Conservation (phyloP, 257 asterid genomes). For the Prunella vulgaris region DNA sequence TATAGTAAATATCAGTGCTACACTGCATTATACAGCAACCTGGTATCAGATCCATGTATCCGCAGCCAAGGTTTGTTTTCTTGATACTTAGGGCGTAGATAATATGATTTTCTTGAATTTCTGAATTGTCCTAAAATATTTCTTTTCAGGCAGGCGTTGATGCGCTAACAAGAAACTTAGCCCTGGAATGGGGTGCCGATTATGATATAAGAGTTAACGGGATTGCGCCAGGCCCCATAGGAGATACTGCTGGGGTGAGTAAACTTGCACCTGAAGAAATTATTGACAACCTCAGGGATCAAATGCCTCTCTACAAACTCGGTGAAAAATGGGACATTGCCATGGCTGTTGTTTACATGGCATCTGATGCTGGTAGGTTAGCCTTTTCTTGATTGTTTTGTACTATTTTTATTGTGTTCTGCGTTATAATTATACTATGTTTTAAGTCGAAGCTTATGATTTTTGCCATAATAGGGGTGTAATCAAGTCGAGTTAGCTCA, state of each 20-base stretch:
- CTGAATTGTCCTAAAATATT: not conserved
- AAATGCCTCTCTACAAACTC: conserved; percentile 54
- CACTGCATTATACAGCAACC: conserved; percentile 81
- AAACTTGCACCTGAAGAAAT: conserved; percentile 70
- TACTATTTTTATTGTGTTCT: not conserved
- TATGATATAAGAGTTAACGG: conserved; percentile 82
- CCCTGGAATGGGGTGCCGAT: conserved; percentile 91
- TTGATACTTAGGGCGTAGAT: conserved; percentile 3
- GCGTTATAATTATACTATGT: not conserved
- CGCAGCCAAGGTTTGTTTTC: conserved; percentile 79
- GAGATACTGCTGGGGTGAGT: conserved; percentile 68
- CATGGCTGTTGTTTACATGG: conserved; percentile 82
- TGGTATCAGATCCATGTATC: conserved; percentile 94
- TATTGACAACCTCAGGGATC: conserved; percentile 29
- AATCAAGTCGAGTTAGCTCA: not conserved
- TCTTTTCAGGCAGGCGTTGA: conserved; percentile 76
- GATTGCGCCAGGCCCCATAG: conserved; percentile 88
- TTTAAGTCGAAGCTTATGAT: not conserved
- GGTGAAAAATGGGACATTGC: conserved; percentile 97
- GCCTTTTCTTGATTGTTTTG: not conserved
- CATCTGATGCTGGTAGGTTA: conserved; percentile 77
- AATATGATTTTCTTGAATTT: not conserved
- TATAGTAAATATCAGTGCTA: conserved; percentile 81
- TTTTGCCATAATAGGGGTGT: not conserved
- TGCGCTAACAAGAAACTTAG: conserved; percentile 72